phyloP scores from a whole-genome alignment of 495 filamentous ascomycete species.

The Patellaria atrata region DNA sequence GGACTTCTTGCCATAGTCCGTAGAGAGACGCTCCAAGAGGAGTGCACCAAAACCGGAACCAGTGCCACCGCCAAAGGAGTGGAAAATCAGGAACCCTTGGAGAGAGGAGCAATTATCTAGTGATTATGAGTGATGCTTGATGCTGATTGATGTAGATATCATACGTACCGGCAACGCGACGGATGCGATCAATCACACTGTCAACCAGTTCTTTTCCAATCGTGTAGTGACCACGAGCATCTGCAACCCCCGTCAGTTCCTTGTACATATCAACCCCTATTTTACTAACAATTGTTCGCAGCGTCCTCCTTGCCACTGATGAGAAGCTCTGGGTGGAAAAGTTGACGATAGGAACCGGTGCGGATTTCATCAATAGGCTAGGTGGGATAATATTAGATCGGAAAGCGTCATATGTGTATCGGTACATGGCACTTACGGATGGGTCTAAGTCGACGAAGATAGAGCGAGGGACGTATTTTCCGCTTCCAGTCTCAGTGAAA shows the following conservation, averaged over 20 bases:
- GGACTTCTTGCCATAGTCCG: slow-evolving; percentile 87
- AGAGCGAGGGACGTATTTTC: slow-evolving; percentile 83
- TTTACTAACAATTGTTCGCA: slow-evolving; percentile 64
- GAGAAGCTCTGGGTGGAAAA: slow-evolving; percentile 79
- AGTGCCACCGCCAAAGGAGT: slow-evolving; percentile 87
- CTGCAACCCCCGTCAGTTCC: slow-evolving; percentile 25
- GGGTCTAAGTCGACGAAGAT: slow-evolving; percentile 85
- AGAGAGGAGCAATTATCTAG: slow-evolving; percentile 81
- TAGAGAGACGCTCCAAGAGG: slow-evolving; percentile 71
- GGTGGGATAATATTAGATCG: slow-evolving; percentile 1
- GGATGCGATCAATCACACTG: slow-evolving; percentile 68
- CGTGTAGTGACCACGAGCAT: slow-evolving; percentile 87
- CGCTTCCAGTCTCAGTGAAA: slow-evolving; percentile 72
- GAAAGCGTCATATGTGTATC: neutral
- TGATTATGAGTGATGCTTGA: slow-evolving; percentile 4
- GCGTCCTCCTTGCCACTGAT: slow-evolving; percentile 91
- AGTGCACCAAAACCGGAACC: slow-evolving; percentile 84
- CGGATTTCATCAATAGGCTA: slow-evolving; percentile 83
- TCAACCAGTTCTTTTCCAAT: slow-evolving; percentile 86
- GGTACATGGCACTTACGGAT: slow-evolving; percentile 36
- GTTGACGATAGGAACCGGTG: slow-evolving; percentile 64
- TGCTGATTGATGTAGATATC: neutral
- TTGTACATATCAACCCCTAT: neutral
- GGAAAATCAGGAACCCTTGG: slow-evolving; percentile 86
- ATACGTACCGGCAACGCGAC: slow-evolving; percentile 59